phyloP scores from a whole-genome alignment of 164 flowering plant species.

The Vitis rotundifolia region DNA sequence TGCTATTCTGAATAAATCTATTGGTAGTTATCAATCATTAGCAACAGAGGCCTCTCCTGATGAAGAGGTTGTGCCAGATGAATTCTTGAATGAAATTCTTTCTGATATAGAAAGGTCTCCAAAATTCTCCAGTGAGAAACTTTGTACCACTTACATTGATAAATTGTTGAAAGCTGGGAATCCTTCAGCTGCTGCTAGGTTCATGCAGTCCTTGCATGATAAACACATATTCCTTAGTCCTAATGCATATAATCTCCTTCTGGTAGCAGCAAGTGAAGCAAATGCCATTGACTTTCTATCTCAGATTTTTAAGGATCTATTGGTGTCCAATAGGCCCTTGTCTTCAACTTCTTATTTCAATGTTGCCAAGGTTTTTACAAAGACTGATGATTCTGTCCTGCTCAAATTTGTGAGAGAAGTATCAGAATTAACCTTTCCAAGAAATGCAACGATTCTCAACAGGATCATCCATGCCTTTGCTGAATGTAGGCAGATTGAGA shows the following conservation, averaged over 20 bases:
- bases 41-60: slow-evolving; percentile 33
- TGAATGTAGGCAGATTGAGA: slow-evolving; percentile 57
- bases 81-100: slow-evolving; percentile 35
- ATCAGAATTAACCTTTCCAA: slow-evolving; percentile 44
- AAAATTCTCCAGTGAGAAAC: slow-evolving; percentile 18
- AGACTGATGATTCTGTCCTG: slow-evolving; percentile 34
- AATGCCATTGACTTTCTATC: slow-evolving; percentile 42
- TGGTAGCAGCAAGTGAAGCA: slow-evolving; percentile 45
- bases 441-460: slow-evolving; percentile 46
- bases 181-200: slow-evolving; percentile 33
- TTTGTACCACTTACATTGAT: slow-evolving; percentile 33
- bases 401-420: slow-evolving; percentile 51
- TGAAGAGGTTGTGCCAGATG: slow-evolving; percentile 34
- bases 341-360: slow-evolving; percentile 39
- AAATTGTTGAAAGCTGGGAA: slow-evolving; percentile 51
- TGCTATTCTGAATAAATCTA: slow-evolving; percentile 13
- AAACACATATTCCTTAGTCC: slow-evolving; percentile 39
- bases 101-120: slow-evolving; percentile 37
- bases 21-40: slow-evolving; percentile 21
- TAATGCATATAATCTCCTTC: slow-evolving; percentile 41
- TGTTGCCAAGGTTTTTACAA: slow-evolving; percentile 63
- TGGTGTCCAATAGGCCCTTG: slow-evolving; percentile 29
- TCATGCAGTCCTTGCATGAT: slow-evolving; percentile 37
- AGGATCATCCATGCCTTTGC: slow-evolving; percentile 67
- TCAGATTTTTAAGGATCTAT: slow-evolving; percentile 53